Percentiles rank a stretch among this genome's conserved stretches.
Conservation (phyloP, 176 grass and related monocot species). For the Otatea glauca region DNA sequence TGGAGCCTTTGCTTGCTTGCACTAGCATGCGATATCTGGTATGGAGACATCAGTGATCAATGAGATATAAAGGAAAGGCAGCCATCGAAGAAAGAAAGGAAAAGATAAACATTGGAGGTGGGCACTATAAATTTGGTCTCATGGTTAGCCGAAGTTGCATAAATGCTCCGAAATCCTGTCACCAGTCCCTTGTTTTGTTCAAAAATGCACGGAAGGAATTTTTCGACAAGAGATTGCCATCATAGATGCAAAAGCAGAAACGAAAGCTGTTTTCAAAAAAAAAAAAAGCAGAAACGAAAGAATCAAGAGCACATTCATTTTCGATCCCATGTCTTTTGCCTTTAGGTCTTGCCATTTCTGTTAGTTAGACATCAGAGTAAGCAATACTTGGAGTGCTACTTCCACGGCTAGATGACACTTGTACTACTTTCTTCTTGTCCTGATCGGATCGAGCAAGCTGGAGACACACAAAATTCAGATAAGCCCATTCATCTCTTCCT, state of each 20-base stretch:
- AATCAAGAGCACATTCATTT: conserved; percentile 24
- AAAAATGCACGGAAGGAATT: not conserved
- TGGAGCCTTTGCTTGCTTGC: conserved; percentile 24
- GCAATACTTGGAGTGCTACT: not conserved
- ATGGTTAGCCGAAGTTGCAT: conserved; percentile 24
- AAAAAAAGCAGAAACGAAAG: conserved; percentile 19
- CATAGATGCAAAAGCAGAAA: too few species aligned
- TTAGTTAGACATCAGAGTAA: not conserved
- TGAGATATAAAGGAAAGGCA: not conserved
- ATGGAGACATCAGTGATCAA: not conserved
- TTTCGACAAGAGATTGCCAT: conserved; percentile 4
- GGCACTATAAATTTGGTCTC: conserved; percentile 24
- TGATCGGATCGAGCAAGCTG: not conserved
- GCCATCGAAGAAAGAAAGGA: not conserved
- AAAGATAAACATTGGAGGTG: conserved; percentile 4
- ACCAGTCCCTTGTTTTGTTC: not conserved
- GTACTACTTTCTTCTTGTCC: not conserved
- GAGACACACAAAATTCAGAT: not conserved
- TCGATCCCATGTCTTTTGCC: not conserved
- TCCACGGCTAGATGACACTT: not conserved
- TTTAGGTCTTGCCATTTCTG: not conserved
- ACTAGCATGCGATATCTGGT: not conserved
- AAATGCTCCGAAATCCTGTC: conserved; percentile 4
- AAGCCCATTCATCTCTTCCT: too few species aligned
- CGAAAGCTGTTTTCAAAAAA: too few species aligned